A percentile compares a stretch with the other conserved stretches of the same genome.
phyloP scores from a whole-genome alignment of 768 basidiomycete species.

The Boletales sp. region DNA sequence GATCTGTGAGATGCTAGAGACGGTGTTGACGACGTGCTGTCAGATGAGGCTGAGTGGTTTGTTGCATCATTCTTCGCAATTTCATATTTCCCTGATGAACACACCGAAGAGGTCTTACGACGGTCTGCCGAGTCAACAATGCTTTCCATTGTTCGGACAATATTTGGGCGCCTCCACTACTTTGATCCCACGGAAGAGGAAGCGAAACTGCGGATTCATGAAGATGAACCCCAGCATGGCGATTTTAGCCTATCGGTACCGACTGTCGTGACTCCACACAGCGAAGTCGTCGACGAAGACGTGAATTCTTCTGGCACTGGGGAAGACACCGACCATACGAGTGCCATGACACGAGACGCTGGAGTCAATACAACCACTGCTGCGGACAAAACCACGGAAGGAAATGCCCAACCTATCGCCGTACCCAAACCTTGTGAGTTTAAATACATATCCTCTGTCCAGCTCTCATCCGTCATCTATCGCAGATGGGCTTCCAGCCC shows the following conservation, averaged over 20 bases:
- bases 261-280: slow-evolving; percentile 28
- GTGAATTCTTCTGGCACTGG: slow-evolving; percentile 6
- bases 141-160: slow-evolving; percentile 79
- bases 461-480: not conserved
- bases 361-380: not conserved
- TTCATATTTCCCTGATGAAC: slow-evolving; percentile 12
- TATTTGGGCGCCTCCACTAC: slow-evolving; percentile 69
- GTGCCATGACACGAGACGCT: not conserved
- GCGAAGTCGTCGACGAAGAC: slow-evolving; percentile 11
- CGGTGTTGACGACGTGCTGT: slow-evolving; percentile 94
- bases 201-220: slow-evolving; percentile 50
- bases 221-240: slow-evolving; percentile 49
- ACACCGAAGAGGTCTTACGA: slow-evolving; percentile 69
- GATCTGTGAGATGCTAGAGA: slow-evolving; percentile 98
- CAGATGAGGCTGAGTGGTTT: slow-evolving; percentile 93
- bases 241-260: slow-evolving; percentile 64
- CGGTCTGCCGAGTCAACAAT: slow-evolving; percentile 87
- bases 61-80: slow-evolving; percentile 27
- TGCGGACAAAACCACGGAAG: slow-evolving; percentile 17
- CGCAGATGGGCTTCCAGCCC: slow-evolving; percentile 85
- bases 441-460: not conserved
- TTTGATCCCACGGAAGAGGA: slow-evolving; percentile 69
- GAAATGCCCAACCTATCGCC: slow-evolving; percentile 30
- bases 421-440: slow-evolving; percentile 23
- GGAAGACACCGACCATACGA: slow-evolving; percentile 6